Evolutionary conservation across 2,329 filamentous ascomycete species (phyloP).

Genomic region (Penicillium sp.): DNA sequence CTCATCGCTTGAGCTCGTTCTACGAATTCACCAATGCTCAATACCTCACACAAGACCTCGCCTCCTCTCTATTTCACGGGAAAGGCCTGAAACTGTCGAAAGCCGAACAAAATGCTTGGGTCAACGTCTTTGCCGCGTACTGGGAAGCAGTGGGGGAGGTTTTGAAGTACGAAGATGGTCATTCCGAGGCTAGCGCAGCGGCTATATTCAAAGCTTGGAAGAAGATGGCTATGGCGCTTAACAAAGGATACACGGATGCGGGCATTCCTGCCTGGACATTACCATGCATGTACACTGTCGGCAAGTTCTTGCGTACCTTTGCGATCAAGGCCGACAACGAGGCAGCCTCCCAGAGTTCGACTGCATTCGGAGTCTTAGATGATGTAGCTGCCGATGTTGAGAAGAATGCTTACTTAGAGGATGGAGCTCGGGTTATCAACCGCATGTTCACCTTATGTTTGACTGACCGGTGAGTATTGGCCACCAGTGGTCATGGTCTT

Average conservation of each 20-base stretch:
- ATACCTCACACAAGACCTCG: constrained; percentile 68
- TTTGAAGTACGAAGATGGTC: constrained; percentile 62
- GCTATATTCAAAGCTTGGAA: constrained; percentile 88
- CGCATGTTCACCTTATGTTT: constrained; percentile 88
- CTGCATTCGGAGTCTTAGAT: constrained; percentile 66
- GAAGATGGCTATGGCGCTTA: constrained; percentile 73
- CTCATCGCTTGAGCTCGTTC: constrained; percentile 68
- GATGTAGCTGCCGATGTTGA: constrained; percentile 76
- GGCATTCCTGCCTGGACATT: constrained; percentile 80
- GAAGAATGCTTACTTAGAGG: constrained; percentile 83
- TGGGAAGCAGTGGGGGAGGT: constrained; percentile 82
- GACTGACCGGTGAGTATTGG: constrained; percentile 71
- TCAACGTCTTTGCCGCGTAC: constrained; percentile 78
- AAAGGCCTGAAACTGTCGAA: constrained; percentile 58
- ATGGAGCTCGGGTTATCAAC: constrained; percentile 87
- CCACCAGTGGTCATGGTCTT: not conserved
- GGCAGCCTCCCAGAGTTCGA: constrained; percentile 49
- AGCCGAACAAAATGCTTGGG: constrained; percentile 77
- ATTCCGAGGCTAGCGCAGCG: constrained; percentile 65
- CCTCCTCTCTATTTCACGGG: constrained; percentile 67
- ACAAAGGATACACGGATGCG: constrained; percentile 71
- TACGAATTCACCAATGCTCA: constrained; percentile 69
- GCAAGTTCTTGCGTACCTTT: constrained; percentile 82
- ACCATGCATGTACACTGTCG: constrained; percentile 82
- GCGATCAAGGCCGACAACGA: constrained; percentile 88